Conservation (phyloP, 495 filamentous ascomycete genomes). For the Penicillium lagena region DNA sequence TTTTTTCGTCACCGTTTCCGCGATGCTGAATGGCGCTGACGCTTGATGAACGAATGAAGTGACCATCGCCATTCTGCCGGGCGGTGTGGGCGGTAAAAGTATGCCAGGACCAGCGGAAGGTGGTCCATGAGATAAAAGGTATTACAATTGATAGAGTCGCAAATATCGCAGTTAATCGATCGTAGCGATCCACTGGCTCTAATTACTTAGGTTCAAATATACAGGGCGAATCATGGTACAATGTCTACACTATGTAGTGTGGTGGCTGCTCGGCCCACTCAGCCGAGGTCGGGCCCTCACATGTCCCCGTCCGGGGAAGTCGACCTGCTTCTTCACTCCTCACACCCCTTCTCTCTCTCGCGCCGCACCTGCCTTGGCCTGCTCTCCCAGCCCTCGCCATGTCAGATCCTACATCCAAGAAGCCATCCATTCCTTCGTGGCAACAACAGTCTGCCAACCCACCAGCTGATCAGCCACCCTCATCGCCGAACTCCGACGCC, state of each 20-base stretch:
- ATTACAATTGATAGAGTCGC: too few relatives aligned
- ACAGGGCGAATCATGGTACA: too few relatives aligned
- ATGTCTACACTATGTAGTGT: too few relatives aligned
- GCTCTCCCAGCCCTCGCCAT: constrained; percentile 15
- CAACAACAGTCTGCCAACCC: constrained; percentile 12
- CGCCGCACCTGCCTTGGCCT: not conserved
- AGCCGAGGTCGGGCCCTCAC: constrained; percentile 28
- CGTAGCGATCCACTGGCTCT: too few relatives aligned
- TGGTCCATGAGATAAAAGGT: too few relatives aligned
- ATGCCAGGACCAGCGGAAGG: too few relatives aligned
- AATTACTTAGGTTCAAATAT: too few relatives aligned
- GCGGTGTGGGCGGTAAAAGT: constrained; percentile 4
- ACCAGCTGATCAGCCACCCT: constrained; percentile 3
- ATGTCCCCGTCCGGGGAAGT: constrained; percentile 20
- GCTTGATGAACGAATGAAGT: constrained; percentile 19
- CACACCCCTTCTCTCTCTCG: not conserved
- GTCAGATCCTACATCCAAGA: constrained; percentile 29
- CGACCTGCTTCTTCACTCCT: constrained; percentile 1
- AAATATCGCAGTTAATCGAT: too few relatives aligned
- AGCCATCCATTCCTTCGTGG: constrained; percentile 42
- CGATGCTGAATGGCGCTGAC: constrained; percentile 6
- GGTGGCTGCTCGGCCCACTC: constrained; percentile 1
- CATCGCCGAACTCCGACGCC: constrained; percentile 29
- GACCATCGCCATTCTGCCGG: constrained; percentile 20
- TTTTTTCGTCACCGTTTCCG: not conserved